Conservation (phyloP, 1,284 basidiomycete genomes). For the Coniferiporia sulphurascens region DNA sequence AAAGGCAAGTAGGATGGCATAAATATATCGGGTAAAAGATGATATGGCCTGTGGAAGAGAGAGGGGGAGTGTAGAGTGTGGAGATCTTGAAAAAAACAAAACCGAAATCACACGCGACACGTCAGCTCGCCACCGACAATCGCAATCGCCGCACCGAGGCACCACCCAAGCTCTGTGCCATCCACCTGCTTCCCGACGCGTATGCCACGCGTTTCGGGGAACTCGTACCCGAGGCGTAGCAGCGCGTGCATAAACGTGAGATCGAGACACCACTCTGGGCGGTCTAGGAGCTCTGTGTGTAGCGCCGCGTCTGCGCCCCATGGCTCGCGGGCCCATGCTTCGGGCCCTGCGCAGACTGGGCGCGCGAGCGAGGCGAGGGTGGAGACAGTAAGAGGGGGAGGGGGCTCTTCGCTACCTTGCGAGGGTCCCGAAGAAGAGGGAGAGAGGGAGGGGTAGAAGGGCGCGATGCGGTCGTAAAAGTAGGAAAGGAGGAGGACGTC, state of each 20-base stretch:
- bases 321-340: constrained; percentile 48
- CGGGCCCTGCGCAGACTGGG: constrained; percentile 67
- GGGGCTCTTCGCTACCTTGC: constrained; percentile 20
- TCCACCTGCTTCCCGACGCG: constrained; percentile 85
- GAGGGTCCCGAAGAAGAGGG: too few species aligned
- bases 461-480: constrained; percentile 92
- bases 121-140: constrained; percentile 60
- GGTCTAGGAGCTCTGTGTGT: constrained; percentile 72
- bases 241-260: constrained; percentile 93
- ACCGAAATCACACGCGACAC: constrained; percentile 34
- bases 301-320: constrained; percentile 50
- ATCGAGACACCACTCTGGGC: constrained; percentile 95
- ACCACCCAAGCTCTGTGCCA: constrained; percentile 95
- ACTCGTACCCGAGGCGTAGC: constrained; percentile 81
- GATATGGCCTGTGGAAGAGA: background rate
- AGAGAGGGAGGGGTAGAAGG: constrained; percentile 50
- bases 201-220: constrained; percentile 62
- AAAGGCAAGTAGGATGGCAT: too few species aligned
- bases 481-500: constrained; percentile 88
- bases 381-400: constrained; percentile 47
- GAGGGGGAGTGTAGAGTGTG: background rate
- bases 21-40: too few species aligned
- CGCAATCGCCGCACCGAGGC: constrained; percentile 78
- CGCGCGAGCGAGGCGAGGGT: constrained; percentile 62
- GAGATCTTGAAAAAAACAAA: background rate